phyloP scores from a whole-genome alignment of 495 filamentous ascomycete genomes.

The Talaromyces liani region DNA sequence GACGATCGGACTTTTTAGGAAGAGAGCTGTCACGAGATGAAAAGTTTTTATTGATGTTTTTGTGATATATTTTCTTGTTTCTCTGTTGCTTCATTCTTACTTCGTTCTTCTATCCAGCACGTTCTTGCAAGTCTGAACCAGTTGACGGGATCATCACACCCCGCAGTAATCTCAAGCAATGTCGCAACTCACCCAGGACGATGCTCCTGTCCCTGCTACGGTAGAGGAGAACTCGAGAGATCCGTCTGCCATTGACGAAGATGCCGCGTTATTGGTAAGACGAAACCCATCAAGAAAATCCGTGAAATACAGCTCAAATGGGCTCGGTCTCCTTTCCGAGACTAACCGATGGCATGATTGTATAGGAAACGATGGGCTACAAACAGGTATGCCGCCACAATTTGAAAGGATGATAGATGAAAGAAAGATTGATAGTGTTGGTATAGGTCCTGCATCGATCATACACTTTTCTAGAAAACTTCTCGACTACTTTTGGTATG shows the following conservation, averaged over 20 bases:
- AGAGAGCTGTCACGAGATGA: neutral
- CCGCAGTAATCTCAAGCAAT: neutral
- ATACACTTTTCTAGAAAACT: constrained; percentile 45
- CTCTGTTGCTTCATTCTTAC: neutral
- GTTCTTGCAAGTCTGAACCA: too few relatives aligned
- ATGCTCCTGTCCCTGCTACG: neutral
- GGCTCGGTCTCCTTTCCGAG: neutral
- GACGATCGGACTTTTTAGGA: neutral
- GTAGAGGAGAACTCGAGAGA: constrained; percentile 1
- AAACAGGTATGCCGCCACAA: constrained; percentile 32
- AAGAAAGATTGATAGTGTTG: constrained; percentile 7
- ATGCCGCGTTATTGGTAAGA: constrained; percentile 38
- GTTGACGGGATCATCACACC: neutral
- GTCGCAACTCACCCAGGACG: neutral
- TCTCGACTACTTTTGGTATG: constrained; percentile 48
- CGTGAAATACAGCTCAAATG: neutral
- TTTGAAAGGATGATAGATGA: neutral
- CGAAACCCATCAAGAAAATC: neutral
- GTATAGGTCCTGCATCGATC: constrained; percentile 39
- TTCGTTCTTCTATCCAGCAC: neutral
- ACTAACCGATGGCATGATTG: constrained; percentile 13
- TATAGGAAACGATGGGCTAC: constrained; percentile 40
- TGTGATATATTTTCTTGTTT: neutral
- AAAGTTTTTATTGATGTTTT: neutral
- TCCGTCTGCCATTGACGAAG: constrained; percentile 22